Base-by-base conservation (phyloP, 495 filamentous ascomycete genomes). In the Penicillium coffeae region DNA sequence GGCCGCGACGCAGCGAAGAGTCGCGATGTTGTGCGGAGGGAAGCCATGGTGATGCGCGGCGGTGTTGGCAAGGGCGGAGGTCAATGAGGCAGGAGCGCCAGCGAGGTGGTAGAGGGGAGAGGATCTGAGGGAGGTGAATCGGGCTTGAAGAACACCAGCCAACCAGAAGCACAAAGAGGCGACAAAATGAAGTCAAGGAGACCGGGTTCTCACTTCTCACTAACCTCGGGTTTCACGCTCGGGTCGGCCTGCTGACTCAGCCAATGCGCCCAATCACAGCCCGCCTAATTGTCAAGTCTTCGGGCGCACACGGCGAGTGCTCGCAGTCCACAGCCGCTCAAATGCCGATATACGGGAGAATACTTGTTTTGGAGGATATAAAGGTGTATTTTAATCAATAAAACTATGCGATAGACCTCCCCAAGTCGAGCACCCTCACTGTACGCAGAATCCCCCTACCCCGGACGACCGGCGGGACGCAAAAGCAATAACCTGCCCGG, bases 1-100 rank as follows among this genome's bases (percentile, higher is more conserved):
- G 73, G 69, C 52, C 69, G 68, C 65, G 80, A 67, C 55, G 81
- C 73, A 63, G 77, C 74, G 64, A 89, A 68, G 43, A 87, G 69
- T 63, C 81, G 82, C 62, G 82, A 75, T 50, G 82, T 78, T 52
- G 80, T 80, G 76, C 86, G 86, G 71, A 90, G 83, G 76, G 85
- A 77, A 66, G 88, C 82, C 88, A 92, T 92, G 73, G 66, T 75
- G 65, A 14, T 5, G 25, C 10, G 4, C 10, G 58, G 41, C 27
- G 41, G 50, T 41, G 40, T 38, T 38, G 36, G 21, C 32, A 45
- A 46, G 36, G 27, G 8, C 8, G 6, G 34, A 47, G 15, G 32
- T 40, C 38, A 42, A 34, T 42, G 15, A 37, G 21, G 20, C 39
- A 20, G 14, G 32, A 22, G 21, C 45, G 36, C 20, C 12, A 36